Evolutionary conservation across 257 asterid species (phyloP), one percentile per base, ranked within the genome.

Genomic region (Rhazya stricta): DNA sequence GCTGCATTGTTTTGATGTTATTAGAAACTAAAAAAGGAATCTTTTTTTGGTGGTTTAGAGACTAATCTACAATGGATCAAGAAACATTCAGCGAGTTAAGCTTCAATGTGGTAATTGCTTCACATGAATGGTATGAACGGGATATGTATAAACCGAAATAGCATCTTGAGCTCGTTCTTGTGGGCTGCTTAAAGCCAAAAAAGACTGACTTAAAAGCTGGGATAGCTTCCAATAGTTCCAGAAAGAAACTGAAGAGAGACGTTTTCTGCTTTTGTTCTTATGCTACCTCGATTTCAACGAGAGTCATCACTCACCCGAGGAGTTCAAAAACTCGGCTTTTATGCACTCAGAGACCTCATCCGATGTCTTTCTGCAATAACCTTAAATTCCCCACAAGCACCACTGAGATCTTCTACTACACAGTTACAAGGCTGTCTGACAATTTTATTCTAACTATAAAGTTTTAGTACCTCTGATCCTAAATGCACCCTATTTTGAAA

Each of bases 1-100:
- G 3, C 71, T n/a, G 15, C 66, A 50, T 65, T 75, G 67, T 75
- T 70, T 65, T 75, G 19, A 34, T 61, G 21, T 5, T 36, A 69
- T 42, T 5, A 74, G 4, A 2, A 11, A 29, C 39, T 29, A 60
- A 45, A 58, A 71, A 1, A 8, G 23, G 21, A 9, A 58, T 27
- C 32, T 37, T 41, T 10, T 34, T 65, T 19, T 13, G 42, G 12
- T 32, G 11, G 23, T 8, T 43, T 43, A 23, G 36, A n/a, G 37
- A 19, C 7, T 29, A 45, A 48, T 70, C 43, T 4, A 5, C 29
- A 13, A 57, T 25, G 63, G 32, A 25, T 1, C 25, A 57, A 57
- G 36, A 57, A 57, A 2, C 65, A n/a, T n/a, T n/a, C 65, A 27
- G 27, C 2, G 4, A 57, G 21, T 13, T 48, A 48, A 57, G 36